Percentiles rank a stretch among this genome's conserved stretches.
Evolutionary conservation across 345 rosid species (phyloP).

Genomic region (Hevea brasiliensis): DNA sequence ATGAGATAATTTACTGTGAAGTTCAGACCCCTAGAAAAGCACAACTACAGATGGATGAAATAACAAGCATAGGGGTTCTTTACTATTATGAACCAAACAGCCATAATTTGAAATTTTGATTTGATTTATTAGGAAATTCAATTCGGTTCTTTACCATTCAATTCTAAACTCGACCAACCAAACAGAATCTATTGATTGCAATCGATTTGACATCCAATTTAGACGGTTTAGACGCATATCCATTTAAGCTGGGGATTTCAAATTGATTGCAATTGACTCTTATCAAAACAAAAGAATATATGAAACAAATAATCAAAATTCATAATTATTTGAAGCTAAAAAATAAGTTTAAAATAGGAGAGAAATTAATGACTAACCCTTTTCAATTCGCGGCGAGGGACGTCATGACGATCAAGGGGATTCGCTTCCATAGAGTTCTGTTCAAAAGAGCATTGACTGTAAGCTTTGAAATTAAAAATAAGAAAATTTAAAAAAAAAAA

Average conservation of each 20-base stretch:
- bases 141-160: too few relatives aligned
- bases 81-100: too few relatives aligned
- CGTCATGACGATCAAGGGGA: constrained; percentile 44
- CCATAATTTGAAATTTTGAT: too few relatives aligned
- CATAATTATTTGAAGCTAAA: background rate
- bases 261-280: too few relatives aligned
- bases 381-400: constrained; percentile 50
- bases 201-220: too few relatives aligned
- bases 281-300: background rate
- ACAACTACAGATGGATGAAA: background rate
- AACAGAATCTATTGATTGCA: too few relatives aligned
- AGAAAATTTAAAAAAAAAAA: background rate
- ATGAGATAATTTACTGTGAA: background rate
- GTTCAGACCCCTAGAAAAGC: background rate
- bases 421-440: constrained; percentile 42
- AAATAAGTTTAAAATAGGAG: background rate
- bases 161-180: too few relatives aligned
- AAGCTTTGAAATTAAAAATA: too few relatives aligned
- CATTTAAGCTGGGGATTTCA: too few relatives aligned
- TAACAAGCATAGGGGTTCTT: background rate
- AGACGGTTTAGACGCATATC: too few relatives aligned
- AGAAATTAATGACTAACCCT: constrained; percentile 25
- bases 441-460: background rate
- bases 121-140: too few relatives aligned
- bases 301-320: background rate